These are phyloP conservation scores for Globisporangium polare DNA, from an alignment of 352 stramenopile genomes.

Conservation along the genomic window DNA sequence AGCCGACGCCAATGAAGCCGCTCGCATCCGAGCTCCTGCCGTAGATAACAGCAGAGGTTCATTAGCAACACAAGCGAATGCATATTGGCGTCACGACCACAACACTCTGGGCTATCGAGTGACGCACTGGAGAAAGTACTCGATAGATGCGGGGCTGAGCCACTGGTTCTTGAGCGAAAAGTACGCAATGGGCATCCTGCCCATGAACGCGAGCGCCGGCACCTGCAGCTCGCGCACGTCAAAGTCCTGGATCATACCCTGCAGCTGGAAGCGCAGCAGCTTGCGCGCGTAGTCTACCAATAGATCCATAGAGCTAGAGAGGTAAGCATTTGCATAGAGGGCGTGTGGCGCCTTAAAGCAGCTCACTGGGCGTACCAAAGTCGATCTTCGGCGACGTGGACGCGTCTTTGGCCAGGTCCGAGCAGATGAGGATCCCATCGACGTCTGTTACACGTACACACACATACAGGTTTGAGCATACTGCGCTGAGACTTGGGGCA, in stretches of 20 bases:
- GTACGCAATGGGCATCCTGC: slow-evolving; percentile 26
- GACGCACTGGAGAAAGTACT: slow-evolving; percentile 42
- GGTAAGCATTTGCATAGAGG: neutral
- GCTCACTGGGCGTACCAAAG: slow-evolving; percentile 23
- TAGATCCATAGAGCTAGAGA: neutral
- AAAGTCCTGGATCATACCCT: slow-evolving; percentile 27
- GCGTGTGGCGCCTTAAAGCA: neutral
- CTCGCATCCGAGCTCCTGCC: slow-evolving; percentile 29
- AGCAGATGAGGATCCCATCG: slow-evolving; percentile 34
- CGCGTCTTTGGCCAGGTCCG: slow-evolving; percentile 19
- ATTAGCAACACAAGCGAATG: neutral
- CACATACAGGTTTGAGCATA: neutral
- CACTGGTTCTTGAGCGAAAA: slow-evolving; percentile 45
- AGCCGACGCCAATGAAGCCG: slow-evolving; percentile 56
- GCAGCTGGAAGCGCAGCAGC: slow-evolving; percentile 46
- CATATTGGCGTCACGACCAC: neutral
- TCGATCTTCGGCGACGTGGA: slow-evolving; percentile 19
- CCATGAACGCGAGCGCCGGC: slow-evolving; percentile 23
- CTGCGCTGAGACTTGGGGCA: neutral
- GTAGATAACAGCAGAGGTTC: neutral
- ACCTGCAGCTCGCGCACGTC: slow-evolving; percentile 20
- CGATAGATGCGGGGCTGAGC: slow-evolving; percentile 35
- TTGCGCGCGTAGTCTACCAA: slow-evolving; percentile 49
- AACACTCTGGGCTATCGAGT: no score
- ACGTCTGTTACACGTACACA: slow-evolving; percentile 21